Percentiles rank a stretch among this genome's conserved stretches.
Evolutionary conservation across 345 rosid genomes (phyloP).

Genomic region (Adansonia digitata): DNA sequence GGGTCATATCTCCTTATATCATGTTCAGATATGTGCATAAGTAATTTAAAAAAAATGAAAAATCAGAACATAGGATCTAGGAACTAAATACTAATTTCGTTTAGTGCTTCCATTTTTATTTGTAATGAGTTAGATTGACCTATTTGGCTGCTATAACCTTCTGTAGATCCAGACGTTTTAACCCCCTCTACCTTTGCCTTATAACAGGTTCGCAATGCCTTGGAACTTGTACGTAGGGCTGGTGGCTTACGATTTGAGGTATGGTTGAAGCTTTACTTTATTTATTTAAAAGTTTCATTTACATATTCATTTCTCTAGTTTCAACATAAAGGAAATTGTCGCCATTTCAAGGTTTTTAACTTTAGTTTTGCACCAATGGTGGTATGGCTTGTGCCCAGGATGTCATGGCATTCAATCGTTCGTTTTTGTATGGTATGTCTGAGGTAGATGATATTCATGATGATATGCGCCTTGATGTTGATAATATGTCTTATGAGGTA

Average conservation of each 20-base stretch:
- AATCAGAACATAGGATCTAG: no score
- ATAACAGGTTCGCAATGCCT: constrained; percentile 21
- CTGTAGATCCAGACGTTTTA: not conserved
- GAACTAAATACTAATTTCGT: not conserved
- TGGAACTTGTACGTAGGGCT: constrained; percentile 15
- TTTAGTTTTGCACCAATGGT: not conserved
- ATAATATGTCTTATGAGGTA: constrained; percentile 37
- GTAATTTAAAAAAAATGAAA: no score
- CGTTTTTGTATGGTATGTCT: constrained; percentile 3
- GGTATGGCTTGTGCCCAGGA: constrained; percentile 14
- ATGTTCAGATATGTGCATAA: no score
- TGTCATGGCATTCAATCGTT: constrained; percentile 1
- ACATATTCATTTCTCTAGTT: not conserved
- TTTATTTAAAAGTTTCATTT: no score
- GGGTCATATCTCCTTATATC: no score
- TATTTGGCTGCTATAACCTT: not conserved
- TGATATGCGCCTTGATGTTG: constrained; percentile 27
- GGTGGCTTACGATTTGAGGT: constrained; percentile 21
- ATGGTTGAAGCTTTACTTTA: not conserved
- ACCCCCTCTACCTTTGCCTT: not conserved
- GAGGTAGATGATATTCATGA: not conserved
- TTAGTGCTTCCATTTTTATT: not conserved
- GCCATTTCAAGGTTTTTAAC: not conserved
- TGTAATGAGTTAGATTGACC: no score
- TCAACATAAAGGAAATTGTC: not conserved